Evolutionary conservation across 352 stramenopile genomes (phyloP).

Genomic region (Globisporangium spiculum): DNA sequence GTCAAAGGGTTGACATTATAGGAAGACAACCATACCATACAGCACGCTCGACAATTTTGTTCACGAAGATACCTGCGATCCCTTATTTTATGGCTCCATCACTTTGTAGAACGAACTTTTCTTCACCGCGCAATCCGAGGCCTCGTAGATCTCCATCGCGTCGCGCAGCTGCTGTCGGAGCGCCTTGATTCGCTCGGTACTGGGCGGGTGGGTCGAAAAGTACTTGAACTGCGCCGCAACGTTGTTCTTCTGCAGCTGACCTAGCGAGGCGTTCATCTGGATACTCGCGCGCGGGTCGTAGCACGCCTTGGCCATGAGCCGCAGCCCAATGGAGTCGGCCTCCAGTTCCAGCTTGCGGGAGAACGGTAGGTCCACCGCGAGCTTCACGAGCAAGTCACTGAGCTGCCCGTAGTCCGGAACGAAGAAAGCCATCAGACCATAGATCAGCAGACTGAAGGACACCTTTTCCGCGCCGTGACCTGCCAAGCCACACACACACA

Average conservation of each 20-base stretch:
- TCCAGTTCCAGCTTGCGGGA: constrained; percentile 56
- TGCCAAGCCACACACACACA: too few species aligned
- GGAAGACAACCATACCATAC: too few species aligned
- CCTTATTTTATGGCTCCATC: not conserved
- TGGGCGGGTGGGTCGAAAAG: constrained; percentile 73
- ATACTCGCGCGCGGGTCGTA: constrained; percentile 56
- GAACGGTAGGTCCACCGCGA: constrained; percentile 53
- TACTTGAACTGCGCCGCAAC: constrained; percentile 48
- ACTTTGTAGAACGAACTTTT: constrained; percentile 31
- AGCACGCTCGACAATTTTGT: too few species aligned
- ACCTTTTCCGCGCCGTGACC: constrained; percentile 72
- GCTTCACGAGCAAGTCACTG: constrained; percentile 51
- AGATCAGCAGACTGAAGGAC: constrained; percentile 59
- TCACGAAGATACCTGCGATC: too few species aligned
- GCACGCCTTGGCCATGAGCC: constrained; percentile 57
- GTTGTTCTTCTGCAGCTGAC: constrained; percentile 25
- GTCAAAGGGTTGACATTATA: too few species aligned
- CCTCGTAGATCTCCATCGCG: constrained; percentile 44
- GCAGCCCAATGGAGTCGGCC: constrained; percentile 50
- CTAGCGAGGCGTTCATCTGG: constrained; percentile 45
- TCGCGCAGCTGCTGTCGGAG: constrained; percentile 38
- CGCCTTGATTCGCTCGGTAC: constrained; percentile 50
- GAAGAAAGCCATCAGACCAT: constrained; percentile 48
- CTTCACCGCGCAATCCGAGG: constrained; percentile 30
- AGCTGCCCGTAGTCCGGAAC: constrained; percentile 53